Percentiles rank a stretch among this genome's conserved stretches.
phyloP scores from a whole-genome alignment of 2,329 filamentous ascomycete species.

The Phyllosticta citribraziliensis region DNA sequence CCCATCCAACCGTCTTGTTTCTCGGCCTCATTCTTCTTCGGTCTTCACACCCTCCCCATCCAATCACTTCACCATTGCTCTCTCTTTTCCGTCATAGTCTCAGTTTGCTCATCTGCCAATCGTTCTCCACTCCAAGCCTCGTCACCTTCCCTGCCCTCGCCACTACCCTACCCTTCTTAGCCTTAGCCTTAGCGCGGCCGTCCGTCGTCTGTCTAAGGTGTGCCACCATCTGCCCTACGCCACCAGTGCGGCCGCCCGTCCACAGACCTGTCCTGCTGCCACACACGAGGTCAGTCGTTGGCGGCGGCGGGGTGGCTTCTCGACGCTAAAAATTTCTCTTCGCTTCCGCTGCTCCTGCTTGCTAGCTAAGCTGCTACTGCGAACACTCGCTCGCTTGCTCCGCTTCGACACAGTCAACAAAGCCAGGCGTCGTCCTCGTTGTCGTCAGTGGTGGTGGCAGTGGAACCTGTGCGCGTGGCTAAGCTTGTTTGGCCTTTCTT shows the following conservation, averaged over 20 bases:
- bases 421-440: neutral
- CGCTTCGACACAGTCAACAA: neutral
- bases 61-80: neutral
- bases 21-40: neutral
- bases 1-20: neutral
- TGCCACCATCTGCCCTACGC: neutral
- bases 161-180: neutral
- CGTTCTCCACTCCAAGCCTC: neutral
- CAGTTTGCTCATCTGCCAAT: neutral
- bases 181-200: neutral
- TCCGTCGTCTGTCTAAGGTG: neutral
- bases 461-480: neutral
- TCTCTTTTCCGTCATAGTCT: neutral
- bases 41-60: neutral
- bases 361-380: neutral
- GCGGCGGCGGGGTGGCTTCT: neutral
- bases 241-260: neutral
- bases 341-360: neutral
- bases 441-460: neutral
- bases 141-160: neutral
- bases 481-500: neutral
- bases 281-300: neutral
- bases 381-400: neutral
- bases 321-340: neutral
- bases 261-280: neutral